These are phyloP conservation scores for Maudiozyma bulderi DNA, from an alignment of 805 yeast species.

Conservation along the genomic window DNA sequence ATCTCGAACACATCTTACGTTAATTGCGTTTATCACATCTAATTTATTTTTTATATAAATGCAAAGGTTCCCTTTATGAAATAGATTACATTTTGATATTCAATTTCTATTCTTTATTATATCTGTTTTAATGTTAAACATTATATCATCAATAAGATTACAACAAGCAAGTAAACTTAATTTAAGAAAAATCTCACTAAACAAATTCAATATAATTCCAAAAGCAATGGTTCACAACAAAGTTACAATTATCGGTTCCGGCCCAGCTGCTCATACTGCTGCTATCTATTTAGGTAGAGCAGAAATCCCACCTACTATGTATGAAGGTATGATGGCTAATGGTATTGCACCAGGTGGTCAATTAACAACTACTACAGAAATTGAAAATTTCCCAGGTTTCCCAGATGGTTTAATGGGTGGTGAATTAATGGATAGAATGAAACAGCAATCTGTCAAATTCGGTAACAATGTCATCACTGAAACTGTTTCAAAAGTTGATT, in stretches of 20 bases:
- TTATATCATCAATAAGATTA: neutral
- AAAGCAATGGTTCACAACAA: slow-evolving; percentile 63
- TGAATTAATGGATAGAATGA: slow-evolving; percentile 88
- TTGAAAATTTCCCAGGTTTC: slow-evolving; percentile 98
- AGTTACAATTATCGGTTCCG: slow-evolving; percentile 89
- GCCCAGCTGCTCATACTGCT: slow-evolving; percentile 99
- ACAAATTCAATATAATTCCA: neutral
- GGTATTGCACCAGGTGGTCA: slow-evolving; percentile 99
- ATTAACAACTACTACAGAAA: slow-evolving; percentile 95
- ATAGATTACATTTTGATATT: neutral
- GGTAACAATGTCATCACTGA: slow-evolving; percentile 95
- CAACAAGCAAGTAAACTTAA: neutral
- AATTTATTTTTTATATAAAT: too few species aligned
- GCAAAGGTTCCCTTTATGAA: too few species aligned
- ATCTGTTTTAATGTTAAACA: neutral
- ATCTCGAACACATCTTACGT: too few species aligned
- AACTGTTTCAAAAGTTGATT: slow-evolving; percentile 87
- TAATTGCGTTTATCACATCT: too few species aligned
- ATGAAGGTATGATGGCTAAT: slow-evolving; percentile 93
- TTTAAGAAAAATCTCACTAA: neutral
- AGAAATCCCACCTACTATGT: slow-evolving; percentile 84
- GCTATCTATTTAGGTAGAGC: slow-evolving; percentile 96
- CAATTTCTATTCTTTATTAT: neutral
- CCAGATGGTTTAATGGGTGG: slow-evolving; percentile 86
- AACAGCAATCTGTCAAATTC: slow-evolving; percentile 73